Evolutionary conservation across 345 rosid genomes (phyloP).

Genomic region (Raphanus raphanistrum): DNA sequence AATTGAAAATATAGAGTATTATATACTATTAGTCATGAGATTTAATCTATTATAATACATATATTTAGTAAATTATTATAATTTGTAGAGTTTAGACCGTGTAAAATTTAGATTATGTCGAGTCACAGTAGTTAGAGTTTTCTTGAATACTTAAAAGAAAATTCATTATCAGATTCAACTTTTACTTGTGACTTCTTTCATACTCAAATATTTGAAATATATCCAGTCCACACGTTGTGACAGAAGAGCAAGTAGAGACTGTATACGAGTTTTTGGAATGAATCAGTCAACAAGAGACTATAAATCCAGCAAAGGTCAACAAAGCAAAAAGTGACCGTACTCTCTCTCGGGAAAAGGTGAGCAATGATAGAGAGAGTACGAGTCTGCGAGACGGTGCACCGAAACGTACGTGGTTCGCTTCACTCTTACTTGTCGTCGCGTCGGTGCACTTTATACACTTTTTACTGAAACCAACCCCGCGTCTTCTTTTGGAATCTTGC

Average conservation of each 20-base stretch:
- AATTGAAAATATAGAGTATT: no score
- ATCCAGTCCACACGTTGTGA: slow-evolving; percentile 32
- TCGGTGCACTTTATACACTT: slow-evolving; percentile 36
- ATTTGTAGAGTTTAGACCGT: no score
- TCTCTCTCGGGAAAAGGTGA: slow-evolving; percentile 7
- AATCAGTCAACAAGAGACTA: slow-evolving; percentile 29
- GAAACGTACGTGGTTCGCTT: slow-evolving; percentile 18
- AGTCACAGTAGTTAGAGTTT: no score
- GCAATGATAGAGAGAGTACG: slow-evolving; percentile 17
- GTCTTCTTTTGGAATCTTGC: slow-evolving; percentile 31
- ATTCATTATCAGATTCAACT: background rate
- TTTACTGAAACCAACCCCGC: slow-evolving; percentile 32
- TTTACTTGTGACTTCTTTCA: slow-evolving; percentile 10
- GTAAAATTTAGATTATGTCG: no score
- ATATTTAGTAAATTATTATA: no score
- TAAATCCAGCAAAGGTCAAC: slow-evolving; percentile 36
- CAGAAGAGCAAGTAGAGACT: slow-evolving; percentile 13
- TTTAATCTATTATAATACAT: no score
- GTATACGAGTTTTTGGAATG: slow-evolving; percentile 5
- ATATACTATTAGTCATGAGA: background rate
- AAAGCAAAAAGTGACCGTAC: slow-evolving; percentile 33
- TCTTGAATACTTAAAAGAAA: background rate
- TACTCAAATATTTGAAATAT: background rate
- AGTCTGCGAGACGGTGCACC: slow-evolving; percentile 37
- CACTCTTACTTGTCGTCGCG: slow-evolving; percentile 41